Conservation (phyloP, 2,329 filamentous ascomycete species). For the Neopestalotiopsis clavispora region DNA sequence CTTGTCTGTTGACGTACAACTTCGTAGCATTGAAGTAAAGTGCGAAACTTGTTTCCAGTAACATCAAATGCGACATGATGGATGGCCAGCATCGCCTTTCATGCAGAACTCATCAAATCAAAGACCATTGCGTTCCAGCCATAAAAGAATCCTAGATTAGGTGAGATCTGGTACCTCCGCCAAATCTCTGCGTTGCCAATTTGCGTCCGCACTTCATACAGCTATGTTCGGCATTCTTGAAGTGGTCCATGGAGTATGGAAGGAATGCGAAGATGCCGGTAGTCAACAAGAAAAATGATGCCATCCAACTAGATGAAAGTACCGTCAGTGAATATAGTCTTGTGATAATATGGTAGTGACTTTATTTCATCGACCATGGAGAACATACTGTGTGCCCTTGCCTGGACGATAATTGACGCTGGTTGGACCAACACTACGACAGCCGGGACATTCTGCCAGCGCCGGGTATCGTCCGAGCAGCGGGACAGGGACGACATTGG, state of each 20-base stretch:
- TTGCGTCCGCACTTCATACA: conserved; percentile 8
- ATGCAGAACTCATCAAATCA: too few species aligned
- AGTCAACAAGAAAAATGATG: background rate
- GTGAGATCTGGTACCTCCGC: background rate
- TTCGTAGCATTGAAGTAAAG: too few species aligned
- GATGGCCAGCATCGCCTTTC: too few species aligned
- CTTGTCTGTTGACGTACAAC: too few species aligned
- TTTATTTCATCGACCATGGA: background rate
- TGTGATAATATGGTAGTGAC: background rate
- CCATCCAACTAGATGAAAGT: background rate
- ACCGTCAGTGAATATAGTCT: background rate
- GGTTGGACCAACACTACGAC: background rate
- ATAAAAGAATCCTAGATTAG: background rate
- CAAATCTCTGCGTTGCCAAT: conserved; percentile 1
- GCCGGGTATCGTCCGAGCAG: conserved; percentile 1
- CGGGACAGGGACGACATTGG: background rate
- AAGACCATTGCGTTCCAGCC: too few species aligned
- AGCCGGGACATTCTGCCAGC: conserved; percentile 1
- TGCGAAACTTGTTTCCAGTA: too few species aligned
- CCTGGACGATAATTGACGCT: background rate
- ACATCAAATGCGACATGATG: too few species aligned
- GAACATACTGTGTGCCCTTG: conserved; percentile 4
- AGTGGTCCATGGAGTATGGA: conserved; percentile 6
- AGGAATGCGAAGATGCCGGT: conserved; percentile 2
- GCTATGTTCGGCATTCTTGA: conserved; percentile 8